A percentile compares a stretch with the other conserved stretches of the same genome.
Evolutionary conservation across 1,284 basidiomycete genomes (phyloP).

Genomic region (Earliella scabrosa): DNA sequence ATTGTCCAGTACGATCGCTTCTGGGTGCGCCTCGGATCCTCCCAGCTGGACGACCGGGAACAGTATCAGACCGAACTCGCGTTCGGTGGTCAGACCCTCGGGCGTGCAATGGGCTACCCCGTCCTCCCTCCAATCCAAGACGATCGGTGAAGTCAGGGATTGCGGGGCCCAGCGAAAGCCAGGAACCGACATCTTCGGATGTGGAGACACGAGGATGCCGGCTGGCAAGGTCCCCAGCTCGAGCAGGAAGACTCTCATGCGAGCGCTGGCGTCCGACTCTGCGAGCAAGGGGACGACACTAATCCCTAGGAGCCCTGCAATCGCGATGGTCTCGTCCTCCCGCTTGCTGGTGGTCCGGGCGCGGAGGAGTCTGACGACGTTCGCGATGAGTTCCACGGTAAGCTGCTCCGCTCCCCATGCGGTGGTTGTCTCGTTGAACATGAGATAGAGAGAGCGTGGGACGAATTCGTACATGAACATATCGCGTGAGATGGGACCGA

Average conservation of each 20-base stretch:
- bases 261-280: neutral
- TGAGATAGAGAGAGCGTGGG: neutral
- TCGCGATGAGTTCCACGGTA: neutral
- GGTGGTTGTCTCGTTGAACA: neutral
- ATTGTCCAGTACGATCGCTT: neutral
- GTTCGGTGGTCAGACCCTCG: neutral
- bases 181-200: neutral
- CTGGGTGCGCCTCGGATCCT: neutral
- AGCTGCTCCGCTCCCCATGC: neutral
- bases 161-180: neutral
- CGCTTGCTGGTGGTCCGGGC: conserved; percentile 12
- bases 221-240: neutral
- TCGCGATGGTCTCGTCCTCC: conserved; percentile 18
- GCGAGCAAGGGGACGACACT: conserved; percentile 1
- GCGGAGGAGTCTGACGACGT: conserved; percentile 1
- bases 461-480: neutral
- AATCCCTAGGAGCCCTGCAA: conserved; percentile 8
- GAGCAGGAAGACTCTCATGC: conserved; percentile 1
- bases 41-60: neutral
- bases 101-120: neutral
- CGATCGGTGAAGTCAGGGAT: neutral
- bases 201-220: neutral
- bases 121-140: neutral
- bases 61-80: neutral
- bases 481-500: neutral